Evolutionary conservation across 306 rosid species (phyloP).

Genomic region (Cyclanthera cordifolia): DNA sequence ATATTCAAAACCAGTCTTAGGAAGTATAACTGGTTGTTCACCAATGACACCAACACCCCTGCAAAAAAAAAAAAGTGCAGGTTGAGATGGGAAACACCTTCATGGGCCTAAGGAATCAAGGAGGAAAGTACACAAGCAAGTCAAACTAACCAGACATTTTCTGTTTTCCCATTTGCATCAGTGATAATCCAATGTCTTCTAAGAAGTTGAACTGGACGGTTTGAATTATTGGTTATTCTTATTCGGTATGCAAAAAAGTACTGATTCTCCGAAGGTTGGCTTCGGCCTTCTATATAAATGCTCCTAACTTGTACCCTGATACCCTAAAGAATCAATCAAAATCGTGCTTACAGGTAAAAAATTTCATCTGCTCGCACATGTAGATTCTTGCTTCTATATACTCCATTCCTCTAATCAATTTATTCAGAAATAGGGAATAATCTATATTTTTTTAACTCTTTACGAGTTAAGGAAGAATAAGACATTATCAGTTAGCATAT

Average conservation of each 20-base stretch:
- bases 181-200: slow-evolving; percentile 95
- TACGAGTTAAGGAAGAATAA: not conserved
- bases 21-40: slow-evolving; percentile 89
- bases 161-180: slow-evolving; percentile 72
- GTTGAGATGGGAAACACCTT: not conserved
- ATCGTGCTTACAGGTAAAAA: not conserved
- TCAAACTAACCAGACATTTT: slow-evolving; percentile 64
- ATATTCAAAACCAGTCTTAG: slow-evolving; percentile 75
- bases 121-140: slow-evolving; percentile 15
- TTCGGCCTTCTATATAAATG: slow-evolving; percentile 83
- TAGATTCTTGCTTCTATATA: slow-evolving; percentile 1
- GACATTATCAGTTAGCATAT: not conserved
- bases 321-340: slow-evolving; percentile 36
- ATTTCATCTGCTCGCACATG: not conserved
- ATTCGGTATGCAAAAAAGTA: slow-evolving; percentile 90
- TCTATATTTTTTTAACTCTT: not conserved
- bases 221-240: slow-evolving; percentile 76
- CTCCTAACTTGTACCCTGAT: slow-evolving; percentile 93
- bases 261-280: slow-evolving; percentile 71
- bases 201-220: slow-evolving; percentile 72
- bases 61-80: not conserved
- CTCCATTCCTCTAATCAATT: not conserved
- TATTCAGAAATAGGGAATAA: not conserved
- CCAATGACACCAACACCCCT: slow-evolving; percentile 98
- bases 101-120: not conserved